Base-by-base conservation (phyloP, 2,329 filamentous ascomycete genomes). In the Ceratocystis alfenasii region DNA sequence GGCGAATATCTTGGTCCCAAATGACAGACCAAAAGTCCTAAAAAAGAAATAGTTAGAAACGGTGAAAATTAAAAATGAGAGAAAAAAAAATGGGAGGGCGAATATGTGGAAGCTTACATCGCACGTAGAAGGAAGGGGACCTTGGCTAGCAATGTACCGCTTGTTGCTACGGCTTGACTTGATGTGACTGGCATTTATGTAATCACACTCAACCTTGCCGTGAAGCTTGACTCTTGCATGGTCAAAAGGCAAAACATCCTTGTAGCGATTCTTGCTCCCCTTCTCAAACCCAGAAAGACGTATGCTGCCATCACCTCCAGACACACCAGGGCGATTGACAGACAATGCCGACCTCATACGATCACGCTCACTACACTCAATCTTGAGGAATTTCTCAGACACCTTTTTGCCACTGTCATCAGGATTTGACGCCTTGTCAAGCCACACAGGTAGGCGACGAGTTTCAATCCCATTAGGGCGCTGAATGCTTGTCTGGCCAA, bases 11-110 rank as follows among this genome's bases (percentile, higher is more conserved):
- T 75, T 97, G 89, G 73, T 97, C 92, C 94, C 94, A 99, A 36
- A 97, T 82, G 10, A 96, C 88, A 68, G 90, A 93, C 94, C 94
- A 99, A 73, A 99, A 99, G 74, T 99, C 94, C 89, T 94, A 70
- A 2, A 63, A 41, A 6, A 59, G 62, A 46, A 63, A 6, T 2
- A 59, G 50, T 41, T 20, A 59, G 22, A 44, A 25, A 44, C 50
- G 36, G 3, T 48, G 17, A 17, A 22, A 10, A 65, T 5, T 10
- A 65, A 20, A 20, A 30, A 44, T 22, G 7, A 17, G 22, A 10
- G 22, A 33, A 1, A 63, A 46, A 33, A 48, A 50, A 46, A 5
- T 0, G 12, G 3, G 3, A 15, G 36, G 36, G 36, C 12, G 36
- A 12, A 41, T 41, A 5, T 41, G 3, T 41, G 36, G 36, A 41